Conservation (phyloP, 495 filamentous ascomycete species). For the Aspergillus cristatus region DNA sequence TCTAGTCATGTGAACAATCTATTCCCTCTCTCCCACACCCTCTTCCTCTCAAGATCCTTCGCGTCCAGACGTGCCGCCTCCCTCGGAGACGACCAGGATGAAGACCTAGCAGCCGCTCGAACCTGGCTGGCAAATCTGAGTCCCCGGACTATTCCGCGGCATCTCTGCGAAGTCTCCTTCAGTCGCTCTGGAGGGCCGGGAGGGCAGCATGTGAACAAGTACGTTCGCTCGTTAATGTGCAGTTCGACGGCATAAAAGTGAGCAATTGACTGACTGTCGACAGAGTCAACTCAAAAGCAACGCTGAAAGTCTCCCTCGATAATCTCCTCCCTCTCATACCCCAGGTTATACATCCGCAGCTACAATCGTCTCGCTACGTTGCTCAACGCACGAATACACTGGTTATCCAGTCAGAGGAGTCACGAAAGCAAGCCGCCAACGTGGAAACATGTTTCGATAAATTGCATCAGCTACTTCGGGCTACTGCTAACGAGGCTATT, state of each 20-base stretch:
- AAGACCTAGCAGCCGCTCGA: conserved; percentile 60
- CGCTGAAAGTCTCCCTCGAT: conserved; percentile 51
- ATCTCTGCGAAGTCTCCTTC: conserved; percentile 57
- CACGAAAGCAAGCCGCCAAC: conserved; percentile 57
- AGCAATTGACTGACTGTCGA: background rate
- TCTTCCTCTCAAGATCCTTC: conserved; percentile 10
- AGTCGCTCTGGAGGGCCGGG: conserved; percentile 87
- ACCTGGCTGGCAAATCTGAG: conserved; percentile 65
- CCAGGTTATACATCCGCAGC: conserved; percentile 49
- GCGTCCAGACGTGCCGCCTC: conserved; percentile 12
- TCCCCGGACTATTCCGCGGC: conserved; percentile 52
- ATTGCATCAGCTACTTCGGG: conserved; percentile 48
- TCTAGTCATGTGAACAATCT: too few species aligned
- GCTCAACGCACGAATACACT: conserved; percentile 51
- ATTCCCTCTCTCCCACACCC: conserved; percentile 1
- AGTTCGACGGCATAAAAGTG: background rate
- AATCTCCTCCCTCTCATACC: conserved; percentile 57
- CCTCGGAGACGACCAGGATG: conserved; percentile 21
- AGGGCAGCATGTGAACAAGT: conserved; percentile 98
- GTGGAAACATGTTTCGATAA: conserved; percentile 54
- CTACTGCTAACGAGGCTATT: conserved; percentile 42
- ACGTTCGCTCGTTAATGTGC: conserved; percentile 26
- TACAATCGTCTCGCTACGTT: conserved; percentile 63
- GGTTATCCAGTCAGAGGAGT: conserved; percentile 60
- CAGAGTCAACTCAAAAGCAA: conserved; percentile 92